Evolutionary conservation across 768 basidiomycete genomes (phyloP).

Genomic region (Leccinum rimulosum): DNA sequence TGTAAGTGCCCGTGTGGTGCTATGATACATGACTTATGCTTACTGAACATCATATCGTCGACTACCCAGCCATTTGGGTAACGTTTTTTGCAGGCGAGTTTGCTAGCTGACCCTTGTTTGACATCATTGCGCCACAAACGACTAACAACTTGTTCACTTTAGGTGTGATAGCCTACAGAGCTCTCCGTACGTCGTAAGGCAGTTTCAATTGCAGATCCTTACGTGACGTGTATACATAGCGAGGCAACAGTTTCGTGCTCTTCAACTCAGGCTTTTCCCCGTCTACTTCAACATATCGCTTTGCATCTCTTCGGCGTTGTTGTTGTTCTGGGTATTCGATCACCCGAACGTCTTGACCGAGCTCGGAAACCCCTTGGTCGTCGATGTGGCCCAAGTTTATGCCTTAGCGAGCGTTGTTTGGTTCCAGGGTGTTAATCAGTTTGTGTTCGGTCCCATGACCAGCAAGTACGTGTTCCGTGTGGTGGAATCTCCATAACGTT

Average conservation of each 20-base stretch:
- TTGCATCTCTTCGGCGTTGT: slow-evolving; percentile 48
- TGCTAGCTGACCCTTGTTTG: background rate
- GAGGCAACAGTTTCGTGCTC: slow-evolving; percentile 65
- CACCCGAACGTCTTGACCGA: slow-evolving; percentile 56
- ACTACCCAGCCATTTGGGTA: slow-evolving; percentile 48
- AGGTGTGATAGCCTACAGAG: slow-evolving; percentile 61
- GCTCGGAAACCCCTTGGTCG: slow-evolving; percentile 43
- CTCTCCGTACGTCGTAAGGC: slow-evolving; percentile 46
- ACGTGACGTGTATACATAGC: slow-evolving; percentile 37
- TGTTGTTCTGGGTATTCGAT: slow-evolving; percentile 55
- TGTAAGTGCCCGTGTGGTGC: slow-evolving; percentile 41
- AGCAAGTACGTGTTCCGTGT: slow-evolving; percentile 48
- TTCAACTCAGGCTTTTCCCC: slow-evolving; percentile 76
- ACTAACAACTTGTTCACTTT: background rate
- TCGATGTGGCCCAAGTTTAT: slow-evolving; percentile 68
- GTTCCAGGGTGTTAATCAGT: slow-evolving; percentile 58
- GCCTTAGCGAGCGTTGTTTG: slow-evolving; percentile 43
- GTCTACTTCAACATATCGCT: slow-evolving; percentile 69
- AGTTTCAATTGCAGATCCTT: background rate
- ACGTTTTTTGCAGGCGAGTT: slow-evolving; percentile 60
- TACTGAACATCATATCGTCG: background rate
- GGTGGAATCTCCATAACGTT: background rate
- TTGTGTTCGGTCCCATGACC: slow-evolving; percentile 70
- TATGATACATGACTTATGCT: background rate
- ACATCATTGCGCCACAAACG: background rate